phyloP scores from a whole-genome alignment of 2,329 filamentous ascomycete species.

The Aspergillus aculeatinus region DNA sequence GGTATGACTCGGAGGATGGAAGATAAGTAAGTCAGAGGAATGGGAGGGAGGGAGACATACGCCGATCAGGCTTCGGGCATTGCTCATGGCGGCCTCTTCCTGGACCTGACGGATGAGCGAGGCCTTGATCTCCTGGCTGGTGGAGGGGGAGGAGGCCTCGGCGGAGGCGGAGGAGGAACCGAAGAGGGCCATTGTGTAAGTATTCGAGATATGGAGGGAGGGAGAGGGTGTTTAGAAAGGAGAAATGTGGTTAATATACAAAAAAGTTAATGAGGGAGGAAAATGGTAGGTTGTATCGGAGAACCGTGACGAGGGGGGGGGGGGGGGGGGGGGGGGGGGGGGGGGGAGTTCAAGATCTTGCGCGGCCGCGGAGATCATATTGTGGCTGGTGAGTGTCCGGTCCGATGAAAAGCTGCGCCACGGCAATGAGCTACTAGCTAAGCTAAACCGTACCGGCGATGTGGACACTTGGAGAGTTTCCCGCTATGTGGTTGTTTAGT shows the following conservation, averaged over 20 bases:
- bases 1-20: no score
- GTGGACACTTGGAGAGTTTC: slow-evolving; percentile 25
- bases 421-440: slow-evolving; percentile 13
- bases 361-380: neutral
- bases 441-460: slow-evolving; percentile 13
- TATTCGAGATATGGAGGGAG: neutral
- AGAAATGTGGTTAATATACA: neutral
- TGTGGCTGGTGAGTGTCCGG: slow-evolving; percentile 19
- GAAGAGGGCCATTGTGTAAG: slow-evolving; percentile 39
- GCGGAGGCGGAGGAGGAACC: slow-evolving; percentile 34
- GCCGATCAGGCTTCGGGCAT: slow-evolving; percentile 69
- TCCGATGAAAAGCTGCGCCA: neutral
- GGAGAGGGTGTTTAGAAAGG: no score
- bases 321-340: no score
- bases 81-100: slow-evolving; percentile 64
- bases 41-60: slow-evolving; percentile 44
- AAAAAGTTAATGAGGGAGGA: neutral
- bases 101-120: slow-evolving; percentile 64
- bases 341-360: slow-evolving; percentile 9
- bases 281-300: neutral
- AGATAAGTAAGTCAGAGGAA: no score
- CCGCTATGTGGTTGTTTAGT: slow-evolving; percentile 7
- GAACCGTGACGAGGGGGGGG: neutral
- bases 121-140: slow-evolving; percentile 47
- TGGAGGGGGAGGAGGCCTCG: slow-evolving; percentile 15